Evolutionary conservation across 2,329 filamentous ascomycete species (phyloP), one percentile per base, ranked within the genome.

Genomic region (Stagonosporopsis rhizophila): DNA sequence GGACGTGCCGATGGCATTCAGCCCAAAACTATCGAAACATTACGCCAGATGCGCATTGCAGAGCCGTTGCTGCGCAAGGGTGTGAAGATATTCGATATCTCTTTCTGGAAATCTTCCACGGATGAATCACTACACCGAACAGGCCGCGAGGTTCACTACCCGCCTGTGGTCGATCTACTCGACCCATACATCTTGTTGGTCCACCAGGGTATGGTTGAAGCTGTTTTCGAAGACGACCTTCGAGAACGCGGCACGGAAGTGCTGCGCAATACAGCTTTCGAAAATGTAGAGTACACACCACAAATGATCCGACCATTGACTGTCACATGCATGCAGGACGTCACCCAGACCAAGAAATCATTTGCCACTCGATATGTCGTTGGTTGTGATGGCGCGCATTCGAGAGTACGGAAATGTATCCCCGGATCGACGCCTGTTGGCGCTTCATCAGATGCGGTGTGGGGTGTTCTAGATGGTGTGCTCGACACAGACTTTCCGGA

Each of bases 151-250:
- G 77, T 87, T 15, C 89, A 91, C 72, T 92, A 91, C 69, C 89
- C 75, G 1, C 73, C 73, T 6, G 64, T 75, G 7, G 80, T 84
- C 19, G 82, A 83, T 51, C 74, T 82, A 1, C 75, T 80, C 3
- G 81, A 85, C 58, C 82, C 82, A 1, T 84, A 83, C 58, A 82
- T 84, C 6, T 68, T 85, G 2, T 75, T 84, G 3, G 81, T 82
- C 1, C 89, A 92, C 68, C 89, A 92, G 74, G 89, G 89, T 44
- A 90, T 91, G 83, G 83, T 92, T 0, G 89, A 92, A 75, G 83
- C 85, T 42, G 75, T 89, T 2, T 87, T 92, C 64, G 83, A 91
- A 47, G 81, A 89, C 8, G 89, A 92, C 66, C 81, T 92, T 73
- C 80, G 80, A 61, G 83, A 86, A 64, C 82, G 88, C 44, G 87